Base-by-base conservation (phyloP, 106 monocot species). In the Phalaenopsis aphrodite region DNA sequence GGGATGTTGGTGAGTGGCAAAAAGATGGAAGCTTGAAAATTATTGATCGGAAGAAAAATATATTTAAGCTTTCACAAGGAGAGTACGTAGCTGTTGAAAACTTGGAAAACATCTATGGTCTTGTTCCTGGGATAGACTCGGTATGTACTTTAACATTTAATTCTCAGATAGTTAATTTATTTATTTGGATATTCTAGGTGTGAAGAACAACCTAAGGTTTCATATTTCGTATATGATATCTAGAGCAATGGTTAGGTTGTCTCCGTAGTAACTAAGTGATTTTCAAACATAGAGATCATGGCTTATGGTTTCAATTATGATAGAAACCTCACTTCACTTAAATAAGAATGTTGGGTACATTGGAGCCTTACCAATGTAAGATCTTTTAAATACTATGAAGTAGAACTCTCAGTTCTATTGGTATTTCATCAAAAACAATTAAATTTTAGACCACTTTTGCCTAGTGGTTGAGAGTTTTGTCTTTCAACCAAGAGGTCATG, bases 1-100 rank as follows among this genome's bases (percentile, higher is more conserved):
- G 98, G 52, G 98, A 98, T 73, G 77, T 98, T 82, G 98, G 98
- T 58, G 98, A 98, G 57, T 98, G 90, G 92, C 94, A 92, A 86
- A 78, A 88, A 79, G 78, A 94, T 89, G 98, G 98, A 84, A 91
- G 91, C 79, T 79, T 98, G 87, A 98, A 94, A 78, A 91, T 98
- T 56, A 98, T 98, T 82, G 98, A 98, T 81, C 75, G 98, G 76
- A 98, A 92, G 84, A 98, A 98, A 83, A 98, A 98, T 42, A 87
- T 87, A 47, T 87, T 87, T 84, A 87, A 87, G 55, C 84, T 87
- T 81, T 87, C 87, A 52, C 87, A 87, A 75, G 87, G 87, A 78
- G 87, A 87, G 77, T 87, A 87, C 75, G 87, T 87, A 23, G 87
- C 87, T 36, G 87, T 87, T 61, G 87, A 87, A 76, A 87, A 87